Evolutionary conservation across 352 stramenopile genomes (phyloP).

Genomic region (Phytophthora meadii): DNA sequence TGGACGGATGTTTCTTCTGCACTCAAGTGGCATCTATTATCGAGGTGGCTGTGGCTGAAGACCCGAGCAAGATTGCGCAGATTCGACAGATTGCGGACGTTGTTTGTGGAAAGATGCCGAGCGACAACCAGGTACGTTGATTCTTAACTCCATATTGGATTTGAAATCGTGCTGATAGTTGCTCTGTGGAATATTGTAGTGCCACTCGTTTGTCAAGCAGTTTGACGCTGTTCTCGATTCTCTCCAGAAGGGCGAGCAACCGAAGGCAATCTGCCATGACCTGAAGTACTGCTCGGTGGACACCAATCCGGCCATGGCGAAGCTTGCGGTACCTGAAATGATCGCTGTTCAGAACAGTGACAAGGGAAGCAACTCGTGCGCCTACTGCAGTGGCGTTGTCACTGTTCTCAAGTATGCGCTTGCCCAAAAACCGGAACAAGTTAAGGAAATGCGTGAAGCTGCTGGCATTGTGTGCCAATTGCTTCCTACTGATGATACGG

Average conservation of each 20-base stretch:
- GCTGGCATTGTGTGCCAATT: conserved; percentile 72
- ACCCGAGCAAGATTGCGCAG: conserved; percentile 58
- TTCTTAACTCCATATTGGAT: background rate
- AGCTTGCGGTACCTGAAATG: conserved; percentile 23
- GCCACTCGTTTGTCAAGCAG: conserved; percentile 63
- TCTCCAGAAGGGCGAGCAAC: conserved; percentile 69
- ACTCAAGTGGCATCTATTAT: conserved; percentile 66
- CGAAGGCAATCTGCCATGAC: conserved; percentile 68
- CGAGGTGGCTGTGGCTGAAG: conserved; percentile 58
- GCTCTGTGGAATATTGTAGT: conserved; percentile 44
- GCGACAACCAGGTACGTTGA: conserved; percentile 61
- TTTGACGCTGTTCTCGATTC: conserved; percentile 69
- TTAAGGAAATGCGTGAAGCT: conserved; percentile 66
- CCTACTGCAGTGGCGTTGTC: conserved; percentile 71
- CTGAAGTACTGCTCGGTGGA: conserved; percentile 61
- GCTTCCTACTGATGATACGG: conserved; percentile 68
- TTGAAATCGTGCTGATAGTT: conserved; percentile 6
- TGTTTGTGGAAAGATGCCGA: conserved; percentile 64
- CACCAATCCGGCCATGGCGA: conserved; percentile 23
- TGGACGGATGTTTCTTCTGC: conserved; percentile 74
- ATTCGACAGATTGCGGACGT: conserved; percentile 71
- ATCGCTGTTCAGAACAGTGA: conserved; percentile 7
- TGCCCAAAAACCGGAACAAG: conserved; percentile 61
- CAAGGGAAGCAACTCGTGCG: conserved; percentile 50
- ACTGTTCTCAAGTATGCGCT: conserved; percentile 69